Percentiles rank a stretch among this genome's conserved stretches.
These are phyloP conservation scores for Nymphaea colorata DNA, from an alignment of 164 flowering plant species.

Conservation along the genomic window DNA sequence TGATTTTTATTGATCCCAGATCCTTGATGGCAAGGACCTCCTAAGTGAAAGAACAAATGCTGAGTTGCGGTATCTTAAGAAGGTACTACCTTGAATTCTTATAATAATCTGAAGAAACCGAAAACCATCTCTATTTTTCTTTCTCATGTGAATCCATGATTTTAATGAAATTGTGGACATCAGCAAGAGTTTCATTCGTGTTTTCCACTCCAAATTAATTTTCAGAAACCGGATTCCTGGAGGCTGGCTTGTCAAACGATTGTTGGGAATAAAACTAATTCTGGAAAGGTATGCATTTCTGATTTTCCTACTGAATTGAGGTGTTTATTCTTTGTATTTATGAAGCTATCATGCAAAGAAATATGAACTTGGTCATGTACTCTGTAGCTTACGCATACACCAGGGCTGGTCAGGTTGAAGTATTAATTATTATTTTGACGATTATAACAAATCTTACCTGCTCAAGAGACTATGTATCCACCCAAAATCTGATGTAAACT, in stretches of 20 bases:
- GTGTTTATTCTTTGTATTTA: too few species aligned
- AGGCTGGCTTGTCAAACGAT: slow-evolving; percentile 98
- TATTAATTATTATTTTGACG: too few species aligned
- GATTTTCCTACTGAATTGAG: too few species aligned
- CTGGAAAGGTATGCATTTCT: slow-evolving; percentile 66
- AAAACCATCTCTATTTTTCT: background rate
- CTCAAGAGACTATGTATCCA: too few species aligned
- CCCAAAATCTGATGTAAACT: too few species aligned
- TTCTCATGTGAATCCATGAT: background rate
- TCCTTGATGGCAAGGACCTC: slow-evolving; percentile 77
- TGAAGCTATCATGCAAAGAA: too few species aligned
- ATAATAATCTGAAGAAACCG: background rate
- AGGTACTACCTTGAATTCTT: slow-evolving; percentile 26
- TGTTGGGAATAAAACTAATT: slow-evolving; percentile 89
- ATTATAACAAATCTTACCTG: too few species aligned
- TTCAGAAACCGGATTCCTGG: slow-evolving; percentile 95
- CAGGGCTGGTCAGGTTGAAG: too few species aligned
- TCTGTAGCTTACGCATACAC: too few species aligned
- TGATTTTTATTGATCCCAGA: slow-evolving; percentile 27
- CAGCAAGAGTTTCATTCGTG: background rate
- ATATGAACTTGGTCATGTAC: too few species aligned
- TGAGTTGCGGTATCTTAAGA: slow-evolving; percentile 69
- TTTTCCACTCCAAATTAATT: too few species aligned
- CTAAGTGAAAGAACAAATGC: slow-evolving; percentile 79
- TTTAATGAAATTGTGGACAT: background rate